phyloP scores from a whole-genome alignment of 345 rosid species.

The Lepidium aucheri region DNA sequence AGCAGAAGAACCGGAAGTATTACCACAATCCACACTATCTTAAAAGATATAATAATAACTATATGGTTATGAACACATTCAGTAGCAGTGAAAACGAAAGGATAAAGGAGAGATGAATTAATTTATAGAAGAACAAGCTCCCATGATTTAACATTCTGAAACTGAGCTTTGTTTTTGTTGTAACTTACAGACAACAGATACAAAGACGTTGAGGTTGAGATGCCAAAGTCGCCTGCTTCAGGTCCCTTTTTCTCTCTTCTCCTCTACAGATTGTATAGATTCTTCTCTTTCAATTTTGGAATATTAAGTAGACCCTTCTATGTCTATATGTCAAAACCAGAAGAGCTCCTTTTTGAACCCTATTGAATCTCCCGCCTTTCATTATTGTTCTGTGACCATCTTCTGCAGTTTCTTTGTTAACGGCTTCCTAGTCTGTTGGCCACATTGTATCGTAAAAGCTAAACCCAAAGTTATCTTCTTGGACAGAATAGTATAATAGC shows the following conservation, averaged over 20 bases:
- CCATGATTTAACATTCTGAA: constrained; percentile 8
- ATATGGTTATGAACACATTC: constrained; percentile 33
- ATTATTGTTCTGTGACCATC: not conserved
- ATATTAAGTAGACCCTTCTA: not conserved
- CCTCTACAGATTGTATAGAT: constrained; percentile 26
- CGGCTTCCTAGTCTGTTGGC: not conserved
- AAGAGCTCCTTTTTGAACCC: not conserved
- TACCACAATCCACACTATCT: constrained; percentile 73
- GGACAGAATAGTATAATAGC: not conserved
- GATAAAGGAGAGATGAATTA: constrained; percentile 26
- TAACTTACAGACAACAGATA: constrained; percentile 23
- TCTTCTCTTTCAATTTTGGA: constrained; percentile 20
- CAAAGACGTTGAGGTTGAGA: constrained; percentile 27
- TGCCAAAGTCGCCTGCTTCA: constrained; percentile 13
- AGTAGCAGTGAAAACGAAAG: constrained; percentile 29
- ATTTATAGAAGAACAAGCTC: constrained; percentile 8
- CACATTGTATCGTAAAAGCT: not conserved
- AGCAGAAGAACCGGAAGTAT: constrained; percentile 94
- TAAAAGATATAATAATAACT: constrained; percentile 63
- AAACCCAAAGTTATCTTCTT: not conserved
- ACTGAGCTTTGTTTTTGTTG: constrained; percentile 14
- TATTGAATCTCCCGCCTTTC: not conserved
- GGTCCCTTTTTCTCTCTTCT: constrained; percentile 8
- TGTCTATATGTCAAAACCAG: not conserved
- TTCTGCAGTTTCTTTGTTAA: not conserved